Evolutionary conservation across 495 filamentous ascomycete genomes (phyloP).

Genomic region (Trichocladium antarcticum): DNA sequence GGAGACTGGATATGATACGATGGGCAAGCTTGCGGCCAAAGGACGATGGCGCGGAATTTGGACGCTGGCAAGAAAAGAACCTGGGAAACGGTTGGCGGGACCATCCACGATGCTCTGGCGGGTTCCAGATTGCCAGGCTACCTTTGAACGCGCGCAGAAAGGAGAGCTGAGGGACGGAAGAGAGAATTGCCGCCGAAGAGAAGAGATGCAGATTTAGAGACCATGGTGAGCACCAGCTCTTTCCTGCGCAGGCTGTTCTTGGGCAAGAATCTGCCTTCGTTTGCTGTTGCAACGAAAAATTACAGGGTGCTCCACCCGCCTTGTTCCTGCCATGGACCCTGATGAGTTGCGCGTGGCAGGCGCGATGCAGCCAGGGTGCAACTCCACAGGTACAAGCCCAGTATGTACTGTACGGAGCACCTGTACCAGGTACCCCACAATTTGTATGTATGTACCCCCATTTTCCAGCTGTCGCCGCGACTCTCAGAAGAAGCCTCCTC

Average conservation of each 20-base stretch:
- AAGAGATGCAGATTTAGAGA: conserved; percentile 5
- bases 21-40: background rate
- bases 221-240: conserved; percentile 14
- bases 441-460: too few species aligned
- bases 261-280: conserved; percentile 13
- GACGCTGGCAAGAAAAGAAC: background rate
- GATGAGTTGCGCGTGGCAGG: background rate
- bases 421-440: too few species aligned
- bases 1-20: background rate
- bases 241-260: too few species aligned
- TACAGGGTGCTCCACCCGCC: conserved; percentile 1
- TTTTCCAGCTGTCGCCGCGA: too few species aligned
- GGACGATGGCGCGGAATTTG: background rate
- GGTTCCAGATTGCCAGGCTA: background rate
- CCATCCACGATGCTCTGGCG: background rate
- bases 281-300: conserved; percentile 9
- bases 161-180: background rate
- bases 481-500: too few species aligned
- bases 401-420: too few species aligned
- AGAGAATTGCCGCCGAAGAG: background rate
- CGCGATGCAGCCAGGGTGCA: background rate
- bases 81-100: background rate
- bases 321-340: conserved; percentile 5
- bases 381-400: too few species aligned
- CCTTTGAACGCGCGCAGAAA: background rate